phyloP scores from a whole-genome alignment of 495 filamentous ascomycete genomes.

The Lophiotrema nucula region DNA sequence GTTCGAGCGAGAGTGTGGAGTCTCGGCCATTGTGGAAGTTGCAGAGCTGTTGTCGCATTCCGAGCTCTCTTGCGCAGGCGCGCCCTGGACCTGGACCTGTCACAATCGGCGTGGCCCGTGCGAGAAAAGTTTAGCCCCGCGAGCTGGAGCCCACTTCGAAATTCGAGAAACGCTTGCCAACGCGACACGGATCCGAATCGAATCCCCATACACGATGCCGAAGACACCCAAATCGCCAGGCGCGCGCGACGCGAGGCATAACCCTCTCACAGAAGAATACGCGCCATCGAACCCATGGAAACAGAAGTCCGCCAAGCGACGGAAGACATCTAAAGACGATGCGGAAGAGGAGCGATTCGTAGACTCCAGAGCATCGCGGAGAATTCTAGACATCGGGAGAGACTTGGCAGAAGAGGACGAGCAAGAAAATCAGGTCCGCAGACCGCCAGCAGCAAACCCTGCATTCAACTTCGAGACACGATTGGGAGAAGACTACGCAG shows the following conservation, averaged over 20 bases:
- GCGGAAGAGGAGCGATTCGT: slow-evolving; percentile 69
- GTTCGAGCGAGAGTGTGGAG: slow-evolving; percentile 29
- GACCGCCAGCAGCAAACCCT: slow-evolving; percentile 45
- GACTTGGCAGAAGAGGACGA: slow-evolving; percentile 76
- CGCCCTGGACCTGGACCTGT: background rate
- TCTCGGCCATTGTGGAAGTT: slow-evolving; percentile 29
- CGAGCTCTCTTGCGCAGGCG: background rate
- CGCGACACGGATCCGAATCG: too few relatives aligned
- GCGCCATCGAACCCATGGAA: slow-evolving; percentile 38
- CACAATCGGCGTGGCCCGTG: background rate
- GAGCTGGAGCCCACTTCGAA: too few relatives aligned
- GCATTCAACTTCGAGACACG: slow-evolving; percentile 68
- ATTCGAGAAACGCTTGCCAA: too few relatives aligned
- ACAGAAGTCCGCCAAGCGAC: slow-evolving; percentile 42
- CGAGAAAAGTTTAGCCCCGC: too few relatives aligned
- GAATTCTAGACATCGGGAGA: slow-evolving; percentile 83
- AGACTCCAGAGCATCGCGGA: slow-evolving; percentile 80
- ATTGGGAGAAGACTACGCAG: slow-evolving; percentile 47
- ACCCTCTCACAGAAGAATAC: slow-evolving; percentile 47
- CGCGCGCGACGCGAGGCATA: slow-evolving; percentile 36
- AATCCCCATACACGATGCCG: slow-evolving; percentile 29
- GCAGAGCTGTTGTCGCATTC: background rate
- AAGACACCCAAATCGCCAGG: slow-evolving; percentile 34
- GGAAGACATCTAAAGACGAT: slow-evolving; percentile 45
- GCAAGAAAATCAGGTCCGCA: slow-evolving; percentile 47